These are phyloP conservation scores for Licmophora abbreviata DNA, from an alignment of 108 stramenopile genomes.

Conservation along the genomic window DNA sequence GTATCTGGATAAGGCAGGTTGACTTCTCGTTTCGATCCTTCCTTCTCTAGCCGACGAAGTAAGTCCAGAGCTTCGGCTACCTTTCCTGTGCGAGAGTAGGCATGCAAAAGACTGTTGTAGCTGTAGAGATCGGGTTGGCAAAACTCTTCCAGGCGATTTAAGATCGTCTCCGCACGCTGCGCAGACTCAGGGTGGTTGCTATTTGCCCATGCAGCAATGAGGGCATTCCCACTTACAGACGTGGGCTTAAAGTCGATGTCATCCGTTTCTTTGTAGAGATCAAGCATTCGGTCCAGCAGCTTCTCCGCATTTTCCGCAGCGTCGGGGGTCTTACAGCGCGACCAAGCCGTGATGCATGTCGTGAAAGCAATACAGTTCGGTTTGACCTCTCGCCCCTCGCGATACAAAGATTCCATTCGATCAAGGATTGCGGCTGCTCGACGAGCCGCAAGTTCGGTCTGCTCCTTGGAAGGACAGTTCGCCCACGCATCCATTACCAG, in stretches of 20 bases:
- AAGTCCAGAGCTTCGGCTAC: conserved; percentile 1
- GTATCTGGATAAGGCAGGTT: neutral
- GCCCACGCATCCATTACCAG: conserved; percentile 54
- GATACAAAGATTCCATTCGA: conserved; percentile 33
- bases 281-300: conserved; percentile 21
- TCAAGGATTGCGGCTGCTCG: conserved; percentile 30
- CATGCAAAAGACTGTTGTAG: conserved; percentile 36
- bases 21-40: neutral
- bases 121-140: conserved; percentile 11
- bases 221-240: conserved; percentile 11
- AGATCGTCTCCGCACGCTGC: conserved; percentile 3
- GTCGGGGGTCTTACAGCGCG: conserved; percentile 14
- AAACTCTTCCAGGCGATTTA: conserved; percentile 19
- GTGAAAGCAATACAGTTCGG: conserved; percentile 41
- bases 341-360: conserved; percentile 42
- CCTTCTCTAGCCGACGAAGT: conserved; percentile 1
- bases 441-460: too few relatives aligned
- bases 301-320: conserved; percentile 28
- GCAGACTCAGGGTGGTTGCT: conserved; percentile 7
- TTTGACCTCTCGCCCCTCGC: conserved; percentile 12
- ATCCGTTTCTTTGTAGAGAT: conserved; percentile 8
- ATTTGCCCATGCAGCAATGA: conserved; percentile 19
- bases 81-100: conserved; percentile 32
- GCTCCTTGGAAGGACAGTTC: conserved; percentile 5
- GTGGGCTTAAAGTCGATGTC: conserved; percentile 14